These are phyloP conservation scores for Chaetomiaceae sp. DNA, from an alignment of 2,329 filamentous ascomycete genomes.

Conservation along the genomic window DNA sequence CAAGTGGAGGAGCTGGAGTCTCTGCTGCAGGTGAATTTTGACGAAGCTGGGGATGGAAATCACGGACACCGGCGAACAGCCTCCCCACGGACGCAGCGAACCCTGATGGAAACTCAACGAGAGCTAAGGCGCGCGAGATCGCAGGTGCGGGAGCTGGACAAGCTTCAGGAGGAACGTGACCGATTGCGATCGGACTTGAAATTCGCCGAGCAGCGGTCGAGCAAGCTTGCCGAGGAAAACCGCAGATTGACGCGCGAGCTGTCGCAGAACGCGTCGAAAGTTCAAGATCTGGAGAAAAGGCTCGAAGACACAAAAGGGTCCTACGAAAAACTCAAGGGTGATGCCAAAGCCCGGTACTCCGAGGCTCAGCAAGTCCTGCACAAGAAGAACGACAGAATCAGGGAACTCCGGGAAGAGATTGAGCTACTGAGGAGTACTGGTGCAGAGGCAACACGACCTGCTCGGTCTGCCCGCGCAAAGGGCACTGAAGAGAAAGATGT, in stretches of 20 bases:
- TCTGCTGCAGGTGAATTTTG: slow-evolving; percentile 38
- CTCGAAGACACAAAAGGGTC: slow-evolving; percentile 29
- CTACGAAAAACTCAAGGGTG: slow-evolving; percentile 48
- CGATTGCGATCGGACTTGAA: slow-evolving; percentile 46
- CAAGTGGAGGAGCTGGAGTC: slow-evolving; percentile 54
- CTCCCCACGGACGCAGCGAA: slow-evolving; percentile 46
- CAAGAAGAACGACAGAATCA: slow-evolving; percentile 51
- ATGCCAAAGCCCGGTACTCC: slow-evolving; percentile 46
- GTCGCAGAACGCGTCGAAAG: slow-evolving; percentile 21
- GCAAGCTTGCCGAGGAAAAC: slow-evolving; percentile 33
- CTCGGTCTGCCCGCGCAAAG: slow-evolving; percentile 22
- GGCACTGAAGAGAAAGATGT: slow-evolving; percentile 27
- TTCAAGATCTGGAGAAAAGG: slow-evolving; percentile 28
- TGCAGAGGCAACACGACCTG: slow-evolving; percentile 11
- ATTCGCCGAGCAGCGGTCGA: slow-evolving; percentile 39
- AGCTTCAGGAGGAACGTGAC: slow-evolving; percentile 48
- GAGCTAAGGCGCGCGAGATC: slow-evolving; percentile 50
- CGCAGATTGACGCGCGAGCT: slow-evolving; percentile 30
- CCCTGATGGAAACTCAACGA: slow-evolving; percentile 45
- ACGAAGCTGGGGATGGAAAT: slow-evolving; percentile 28
- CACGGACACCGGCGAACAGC: slow-evolving; percentile 34
- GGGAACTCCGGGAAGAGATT: slow-evolving; percentile 49
- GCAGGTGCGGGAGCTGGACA: slow-evolving; percentile 47
- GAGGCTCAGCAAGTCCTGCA: slow-evolving; percentile 51
- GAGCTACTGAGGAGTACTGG: slow-evolving; percentile 36